These are phyloP conservation scores for Lentinula edodes DNA, from an alignment of 768 basidiomycete genomes.

Conservation along the genomic window DNA sequence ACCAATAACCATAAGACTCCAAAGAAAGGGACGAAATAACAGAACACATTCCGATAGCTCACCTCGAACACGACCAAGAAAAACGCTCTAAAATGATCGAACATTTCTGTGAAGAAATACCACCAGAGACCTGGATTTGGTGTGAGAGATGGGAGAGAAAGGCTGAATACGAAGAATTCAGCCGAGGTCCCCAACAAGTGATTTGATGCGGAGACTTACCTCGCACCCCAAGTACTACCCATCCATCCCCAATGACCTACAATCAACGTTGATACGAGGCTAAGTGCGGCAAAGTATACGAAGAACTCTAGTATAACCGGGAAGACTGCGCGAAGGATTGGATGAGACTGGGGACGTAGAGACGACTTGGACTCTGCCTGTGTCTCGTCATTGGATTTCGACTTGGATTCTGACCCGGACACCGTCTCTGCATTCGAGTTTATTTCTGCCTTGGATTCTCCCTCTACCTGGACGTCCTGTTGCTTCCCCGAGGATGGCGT, in stretches of 20 bases:
- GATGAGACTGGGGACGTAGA: no score
- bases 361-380: conserved; percentile 20
- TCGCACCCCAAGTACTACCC: conserved; percentile 78
- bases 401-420: no score
- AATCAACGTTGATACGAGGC: conserved; percentile 46
- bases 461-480: no score
- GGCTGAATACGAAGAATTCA: conserved; percentile 30
- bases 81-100: conserved; percentile 94
- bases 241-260: conserved; percentile 67
- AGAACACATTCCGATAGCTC: conserved; percentile 15
- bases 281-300: conserved; percentile 43
- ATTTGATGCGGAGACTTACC: conserved; percentile 38
- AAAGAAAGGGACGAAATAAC: no score
- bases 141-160: conserved; percentile 82
- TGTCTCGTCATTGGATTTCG: conserved; percentile 11
- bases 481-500: no score
- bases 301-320: conserved; percentile 40
- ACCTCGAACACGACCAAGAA: conserved; percentile 95
- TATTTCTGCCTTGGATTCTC: no score
- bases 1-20: no score
- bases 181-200: no score
- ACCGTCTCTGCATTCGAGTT: no score
- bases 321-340: background rate
- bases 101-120: conserved; percentile 99
- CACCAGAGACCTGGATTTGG: conserved; percentile 96